Base-by-base conservation (phyloP, 371 early-diverging fungal species). In the Fennellomyces sp. region DNA sequence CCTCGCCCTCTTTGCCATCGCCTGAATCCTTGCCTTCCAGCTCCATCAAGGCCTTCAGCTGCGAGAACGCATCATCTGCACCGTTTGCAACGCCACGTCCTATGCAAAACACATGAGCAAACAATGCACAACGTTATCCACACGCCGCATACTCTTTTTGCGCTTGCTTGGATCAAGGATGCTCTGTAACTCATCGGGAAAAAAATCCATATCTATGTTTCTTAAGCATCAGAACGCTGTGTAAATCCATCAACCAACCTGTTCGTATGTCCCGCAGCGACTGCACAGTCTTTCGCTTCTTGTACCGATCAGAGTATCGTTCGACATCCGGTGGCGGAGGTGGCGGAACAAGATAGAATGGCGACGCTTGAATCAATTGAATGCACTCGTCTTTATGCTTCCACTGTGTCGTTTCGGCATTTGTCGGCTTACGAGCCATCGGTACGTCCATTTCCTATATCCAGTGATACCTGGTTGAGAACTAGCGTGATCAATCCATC, bases 251-350 rank as follows among this genome's bases (percentile, higher is more conserved):
- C n/a, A n/a, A 42, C 47, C 61, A 59, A 81, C 81, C 70, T 56
- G 82, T 71, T 26, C 70, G 64, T 4, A 82, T 69, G n/a, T 78
- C 76, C 52, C 68, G 56, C 28, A 82, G 56, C 2, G 58, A 68
- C 21, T 68, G 68, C 25, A 68, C 53, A 17, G 49, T 48, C 21
- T 59, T 39, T 11, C 50, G 38, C 15, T 58, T 52, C 47, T 71
- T 76, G 56, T 80, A 78, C 65, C 59, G 67, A 56, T 82, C 83
- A 26, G 80, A 78, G 55, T 82, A 82, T 13, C 80, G 58, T 57
- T 76, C 77, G 29, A 82, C 73, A 60, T 78, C 83, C 30, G 64
- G 59, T 33, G 74, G 64, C 23, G 80, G 78, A 17, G 67, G 68
- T 13, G 78, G 69, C 3, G 70, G 62, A 11, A 61, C 54, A 36